phyloP scores from a whole-genome alignment of 208 protist species.

The Crithidia sp. region DNA sequence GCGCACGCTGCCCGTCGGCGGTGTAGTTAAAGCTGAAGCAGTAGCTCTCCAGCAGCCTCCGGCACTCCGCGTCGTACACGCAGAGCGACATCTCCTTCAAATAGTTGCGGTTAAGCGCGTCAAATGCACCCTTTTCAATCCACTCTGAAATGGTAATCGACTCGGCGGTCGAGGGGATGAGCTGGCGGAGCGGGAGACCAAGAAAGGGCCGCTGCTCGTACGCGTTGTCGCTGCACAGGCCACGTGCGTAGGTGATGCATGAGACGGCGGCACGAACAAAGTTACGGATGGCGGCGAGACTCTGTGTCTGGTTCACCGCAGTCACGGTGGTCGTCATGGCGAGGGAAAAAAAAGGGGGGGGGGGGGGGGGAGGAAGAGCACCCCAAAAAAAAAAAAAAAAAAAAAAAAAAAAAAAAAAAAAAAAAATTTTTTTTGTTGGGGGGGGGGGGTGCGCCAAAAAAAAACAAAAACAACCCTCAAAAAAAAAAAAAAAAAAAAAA shows the following conservation, averaged over 20 bases:
- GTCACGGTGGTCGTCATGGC: conserved; percentile 42
- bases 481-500: conserved; percentile 15
- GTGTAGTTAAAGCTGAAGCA: conserved; percentile 75
- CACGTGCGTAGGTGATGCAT: conserved; percentile 76
- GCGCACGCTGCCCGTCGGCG: conserved; percentile 46
- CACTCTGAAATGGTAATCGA: conserved; percentile 68
- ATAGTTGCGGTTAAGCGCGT: conserved; percentile 80
- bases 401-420: conserved; percentile 1
- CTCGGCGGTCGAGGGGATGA: conserved; percentile 60
- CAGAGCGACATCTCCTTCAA: conserved; percentile 81
- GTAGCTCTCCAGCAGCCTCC: conserved; percentile 78
- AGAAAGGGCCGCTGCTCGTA: conserved; percentile 69
- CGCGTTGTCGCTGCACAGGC: conserved; percentile 72
- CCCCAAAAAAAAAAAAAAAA: too few relatives aligned
- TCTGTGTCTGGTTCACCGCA: conserved; percentile 74
- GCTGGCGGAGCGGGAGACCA: conserved; percentile 62
- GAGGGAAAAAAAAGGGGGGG: background rate
- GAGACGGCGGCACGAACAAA: conserved; percentile 79
- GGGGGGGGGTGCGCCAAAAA: too few relatives aligned
- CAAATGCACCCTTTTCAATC: conserved; percentile 83
- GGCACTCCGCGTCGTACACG: conserved; percentile 65
- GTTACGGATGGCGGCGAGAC: conserved; percentile 83
- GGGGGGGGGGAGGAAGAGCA: background rate
- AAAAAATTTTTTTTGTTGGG: conserved; percentile 2
- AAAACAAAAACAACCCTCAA: background rate